phyloP scores from a whole-genome alignment of 192 early-diverging fungal species.

The Coemansia sp. region DNA sequence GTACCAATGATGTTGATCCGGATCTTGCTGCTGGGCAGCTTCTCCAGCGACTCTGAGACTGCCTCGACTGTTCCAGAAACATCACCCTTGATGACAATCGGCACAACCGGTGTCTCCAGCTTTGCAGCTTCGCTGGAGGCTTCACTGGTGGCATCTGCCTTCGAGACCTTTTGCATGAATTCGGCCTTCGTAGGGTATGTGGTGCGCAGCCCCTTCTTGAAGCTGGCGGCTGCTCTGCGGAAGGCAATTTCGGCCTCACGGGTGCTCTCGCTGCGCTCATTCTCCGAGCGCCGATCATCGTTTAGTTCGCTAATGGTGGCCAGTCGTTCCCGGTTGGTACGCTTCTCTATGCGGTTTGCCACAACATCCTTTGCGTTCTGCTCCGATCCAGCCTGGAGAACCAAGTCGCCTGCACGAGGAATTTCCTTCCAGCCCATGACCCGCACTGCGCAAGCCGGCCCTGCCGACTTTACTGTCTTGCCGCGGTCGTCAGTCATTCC shows the following conservation, averaged over 20 bases:
- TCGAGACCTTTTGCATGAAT: background rate
- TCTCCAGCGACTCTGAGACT: conserved; percentile 69
- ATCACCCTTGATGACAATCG: conserved; percentile 65
- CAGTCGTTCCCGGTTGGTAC: conserved; percentile 62
- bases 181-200: conserved; percentile 50
- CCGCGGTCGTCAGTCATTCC: conserved; percentile 80
- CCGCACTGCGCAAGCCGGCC: conserved; percentile 82
- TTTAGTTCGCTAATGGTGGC: conserved; percentile 76
- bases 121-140: background rate
- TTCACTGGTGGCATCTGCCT: background rate
- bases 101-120: conserved; percentile 17
- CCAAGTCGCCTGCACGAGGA: conserved; percentile 87
- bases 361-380: conserved; percentile 74
- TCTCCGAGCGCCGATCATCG: conserved; percentile 61
- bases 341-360: conserved; percentile 62
- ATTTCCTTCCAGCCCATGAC: conserved; percentile 93
- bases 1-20: conserved; percentile 68
- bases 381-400: conserved; percentile 66
- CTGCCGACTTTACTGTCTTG: conserved; percentile 67
- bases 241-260: conserved; percentile 56
- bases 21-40: conserved; percentile 79
- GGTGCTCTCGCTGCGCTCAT: conserved; percentile 57
- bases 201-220: conserved; percentile 61
- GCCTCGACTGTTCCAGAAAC: conserved; percentile 94
- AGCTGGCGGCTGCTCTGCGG: conserved; percentile 66